Evolutionary conservation across 306 rosid species (phyloP).

Genomic region (Acacia melanoxylon): DNA sequence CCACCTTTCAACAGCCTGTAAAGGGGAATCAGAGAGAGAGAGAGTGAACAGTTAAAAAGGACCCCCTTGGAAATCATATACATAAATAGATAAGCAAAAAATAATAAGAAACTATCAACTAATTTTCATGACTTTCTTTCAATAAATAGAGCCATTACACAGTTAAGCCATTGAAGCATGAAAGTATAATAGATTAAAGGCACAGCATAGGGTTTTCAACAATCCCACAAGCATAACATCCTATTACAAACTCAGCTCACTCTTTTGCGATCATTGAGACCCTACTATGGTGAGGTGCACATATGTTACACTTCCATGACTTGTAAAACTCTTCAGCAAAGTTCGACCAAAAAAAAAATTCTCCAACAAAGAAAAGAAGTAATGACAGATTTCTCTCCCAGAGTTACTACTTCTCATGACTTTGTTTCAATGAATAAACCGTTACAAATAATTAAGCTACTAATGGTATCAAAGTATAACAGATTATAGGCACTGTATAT

Average conservation of each 20-base stretch:
- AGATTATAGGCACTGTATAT: background rate
- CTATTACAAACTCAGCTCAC: background rate
- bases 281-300: background rate
- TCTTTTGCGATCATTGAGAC: background rate
- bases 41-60: background rate
- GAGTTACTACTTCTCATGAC: background rate
- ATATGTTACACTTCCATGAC: background rate
- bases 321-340: background rate
- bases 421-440: background rate
- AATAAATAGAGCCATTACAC: background rate
- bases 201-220: background rate
- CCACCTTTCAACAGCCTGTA: constrained; percentile 91
- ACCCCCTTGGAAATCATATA: constrained; percentile 13
- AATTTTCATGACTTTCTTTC: background rate
- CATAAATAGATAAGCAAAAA: constrained; percentile 9
- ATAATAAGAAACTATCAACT: constrained; percentile 13
- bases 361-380: background rate
- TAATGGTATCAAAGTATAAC: background rate
- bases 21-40: constrained; percentile 6
- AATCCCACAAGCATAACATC: background rate
- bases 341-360: background rate
- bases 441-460: background rate
- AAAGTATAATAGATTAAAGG: too few relatives aligned
- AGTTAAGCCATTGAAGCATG: background rate
- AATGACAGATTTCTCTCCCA: background rate